Evolutionary conservation across 805 yeast species (phyloP).

Genomic region (Clavispora vitiphila): DNA sequence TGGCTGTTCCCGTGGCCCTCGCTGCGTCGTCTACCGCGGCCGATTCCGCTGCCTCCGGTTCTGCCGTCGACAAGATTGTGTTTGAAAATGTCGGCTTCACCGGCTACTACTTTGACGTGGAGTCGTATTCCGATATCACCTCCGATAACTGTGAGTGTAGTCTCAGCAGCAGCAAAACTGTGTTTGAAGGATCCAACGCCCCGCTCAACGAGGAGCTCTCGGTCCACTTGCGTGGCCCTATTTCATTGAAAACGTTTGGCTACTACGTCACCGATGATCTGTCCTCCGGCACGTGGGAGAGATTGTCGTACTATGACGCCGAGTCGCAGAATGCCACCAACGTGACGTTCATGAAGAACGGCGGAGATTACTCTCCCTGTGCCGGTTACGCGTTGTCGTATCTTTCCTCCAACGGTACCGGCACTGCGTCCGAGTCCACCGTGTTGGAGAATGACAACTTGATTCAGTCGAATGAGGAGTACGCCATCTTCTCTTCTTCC

Average conservation of each 20-base stretch:
- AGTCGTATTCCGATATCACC: constrained; percentile 35
- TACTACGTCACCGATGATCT: constrained; percentile 43
- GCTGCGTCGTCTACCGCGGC: neutral
- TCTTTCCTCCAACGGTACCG: constrained; percentile 53
- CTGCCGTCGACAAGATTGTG: constrained; percentile 33
- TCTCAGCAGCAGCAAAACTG: constrained; percentile 28
- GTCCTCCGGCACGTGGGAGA: constrained; percentile 47
- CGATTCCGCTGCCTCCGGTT: neutral
- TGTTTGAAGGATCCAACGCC: constrained; percentile 54
- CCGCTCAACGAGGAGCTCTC: constrained; percentile 68
- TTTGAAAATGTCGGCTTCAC: constrained; percentile 52
- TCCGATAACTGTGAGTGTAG: constrained; percentile 46
- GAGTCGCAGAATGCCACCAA: constrained; percentile 46
- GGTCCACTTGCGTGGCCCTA: constrained; percentile 77
- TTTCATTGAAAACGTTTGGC: constrained; percentile 56
- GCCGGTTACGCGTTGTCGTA: constrained; percentile 64
- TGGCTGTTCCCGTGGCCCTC: neutral
- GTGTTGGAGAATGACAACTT: constrained; percentile 45
- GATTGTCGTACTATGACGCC: constrained; percentile 58
- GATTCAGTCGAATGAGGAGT: constrained; percentile 56
- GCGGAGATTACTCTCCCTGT: constrained; percentile 58
- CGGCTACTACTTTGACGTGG: constrained; percentile 49
- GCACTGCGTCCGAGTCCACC: constrained; percentile 42
- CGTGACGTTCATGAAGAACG: constrained; percentile 62
- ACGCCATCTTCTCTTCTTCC: constrained; percentile 52